Base-by-base conservation (phyloP, 148 eudicot species). In the Rhododendron mucronatum region DNA sequence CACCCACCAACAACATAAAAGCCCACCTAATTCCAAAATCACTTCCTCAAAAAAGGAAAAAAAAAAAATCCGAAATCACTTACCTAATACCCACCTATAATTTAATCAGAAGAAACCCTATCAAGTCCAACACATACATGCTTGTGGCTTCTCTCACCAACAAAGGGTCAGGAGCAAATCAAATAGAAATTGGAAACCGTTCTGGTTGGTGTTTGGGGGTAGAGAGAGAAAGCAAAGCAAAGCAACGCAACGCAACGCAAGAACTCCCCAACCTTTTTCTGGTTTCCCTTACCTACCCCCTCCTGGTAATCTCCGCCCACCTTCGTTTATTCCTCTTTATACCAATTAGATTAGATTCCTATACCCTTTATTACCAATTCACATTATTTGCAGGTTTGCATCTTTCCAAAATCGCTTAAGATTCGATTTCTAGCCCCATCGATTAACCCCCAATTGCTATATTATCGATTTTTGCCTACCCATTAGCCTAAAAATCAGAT, bases 291-390 rank as follows among this genome's bases (percentile, higher is more conserved):
- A 28, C 81, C 82, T 37, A 83, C 21, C 45, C 21, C 21, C 63
- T 30, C 63, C 74, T 83, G 85, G 74, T 77, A 73, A 86, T 86
- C 57, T 86, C 73, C 73, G 44, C 85, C 74, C 47, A 13, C 7
- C 79, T 59, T 39, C 48, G 81, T 57, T 77, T 26, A 85, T 57
- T 78, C 74, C 30, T 78, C 73, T 82, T 2, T 82, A 59, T 57
- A 20, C 71, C 84, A 37, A 57, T 9, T 73, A 30, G 57, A 15
- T 30, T 33, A 30, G 57, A 15, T 30, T 33, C 33, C 26, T 50
- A 4, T 11, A 48, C 61, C 61, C 85, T 18, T 65, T 83, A 30
- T 84, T 21, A 35, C 57, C 50, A 74, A 5, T 84, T 35, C 33
- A 33, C 35, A 0, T 8, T 74, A 16, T 81, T 23, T 4, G 14